Evolutionary conservation across 1,139 yeast species (phyloP).

Genomic region (Magnusiomyces ingens): DNA sequence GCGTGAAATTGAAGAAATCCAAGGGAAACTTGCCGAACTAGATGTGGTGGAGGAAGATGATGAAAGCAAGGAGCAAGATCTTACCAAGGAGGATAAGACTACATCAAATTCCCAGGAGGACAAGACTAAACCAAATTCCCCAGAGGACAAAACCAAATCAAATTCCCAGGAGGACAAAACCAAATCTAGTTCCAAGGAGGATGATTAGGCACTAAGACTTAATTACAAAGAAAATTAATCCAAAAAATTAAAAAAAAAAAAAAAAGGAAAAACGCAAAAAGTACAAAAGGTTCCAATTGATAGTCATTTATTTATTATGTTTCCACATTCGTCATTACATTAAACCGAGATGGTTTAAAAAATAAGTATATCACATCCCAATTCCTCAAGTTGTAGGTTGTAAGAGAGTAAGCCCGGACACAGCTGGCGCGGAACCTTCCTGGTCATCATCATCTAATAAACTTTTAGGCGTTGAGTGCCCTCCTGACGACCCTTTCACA

Average conservation of each 20-base stretch:
- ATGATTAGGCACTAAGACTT: too few species aligned
- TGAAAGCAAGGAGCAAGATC: not conserved
- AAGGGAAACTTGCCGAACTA: not conserved
- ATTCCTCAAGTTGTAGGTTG: not conserved
- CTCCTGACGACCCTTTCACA: not conserved
- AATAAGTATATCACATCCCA: not conserved
- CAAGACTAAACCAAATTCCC: too few species aligned
- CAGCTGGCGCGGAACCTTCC: not conserved
- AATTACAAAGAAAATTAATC: too few species aligned
- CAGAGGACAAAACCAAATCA: too few species aligned
- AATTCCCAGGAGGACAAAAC: not conserved
- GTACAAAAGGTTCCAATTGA: not conserved
- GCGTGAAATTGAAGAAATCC: not conserved
- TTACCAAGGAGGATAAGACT: not conserved
- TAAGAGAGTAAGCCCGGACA: not conserved
- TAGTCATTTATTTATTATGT: not conserved
- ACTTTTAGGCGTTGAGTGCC: slow-evolving; percentile 23
- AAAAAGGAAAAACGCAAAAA: not conserved
- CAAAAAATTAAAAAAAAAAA: not conserved
- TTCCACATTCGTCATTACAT: too few species aligned
- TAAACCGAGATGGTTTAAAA: not conserved
- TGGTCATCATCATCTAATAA: slow-evolving; percentile 18
- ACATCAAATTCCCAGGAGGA: too few species aligned
- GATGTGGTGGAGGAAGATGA: not conserved
- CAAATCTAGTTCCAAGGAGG: too few species aligned